Conservation (phyloP, 345 rosid species). For the Eutrema heterophyllum region DNA sequence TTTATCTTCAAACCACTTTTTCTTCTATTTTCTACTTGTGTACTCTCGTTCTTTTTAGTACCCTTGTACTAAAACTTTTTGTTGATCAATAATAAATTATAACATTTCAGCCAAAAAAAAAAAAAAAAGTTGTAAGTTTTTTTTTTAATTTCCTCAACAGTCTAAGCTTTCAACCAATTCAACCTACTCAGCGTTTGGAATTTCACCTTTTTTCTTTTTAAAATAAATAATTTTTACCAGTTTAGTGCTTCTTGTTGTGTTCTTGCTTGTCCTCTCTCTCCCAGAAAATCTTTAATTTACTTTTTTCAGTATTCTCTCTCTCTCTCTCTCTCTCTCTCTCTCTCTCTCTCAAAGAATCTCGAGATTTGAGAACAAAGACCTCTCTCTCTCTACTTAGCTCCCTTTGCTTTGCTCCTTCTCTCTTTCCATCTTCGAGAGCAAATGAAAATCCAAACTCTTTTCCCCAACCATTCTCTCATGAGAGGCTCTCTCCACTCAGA, state of each 20-base stretch:
- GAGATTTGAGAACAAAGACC: no score
- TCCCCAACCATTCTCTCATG: conserved; percentile 28
- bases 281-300: conserved; percentile 23
- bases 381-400: conserved; percentile 1
- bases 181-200: conserved; percentile 5
- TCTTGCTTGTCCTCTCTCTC: conserved; percentile 24
- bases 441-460: conserved; percentile 18
- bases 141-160: no score
- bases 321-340: not conserved
- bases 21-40: no score
- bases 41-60: no score
- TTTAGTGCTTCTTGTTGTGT: conserved; percentile 28
- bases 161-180: conserved; percentile 15
- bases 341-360: no score
- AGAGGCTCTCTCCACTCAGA: conserved; percentile 39
- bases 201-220: not conserved
- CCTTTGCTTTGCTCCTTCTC: not conserved
- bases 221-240: not conserved
- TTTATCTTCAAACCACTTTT: no score
- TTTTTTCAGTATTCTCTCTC: conserved; percentile 13
- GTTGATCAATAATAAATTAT: no score
- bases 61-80: no score
- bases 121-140: no score
- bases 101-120: no score
- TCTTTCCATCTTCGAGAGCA: conserved; percentile 1